Base-by-base conservation (phyloP, 371 early-diverging fungal genomes). In the Nematocida sp. region DNA sequence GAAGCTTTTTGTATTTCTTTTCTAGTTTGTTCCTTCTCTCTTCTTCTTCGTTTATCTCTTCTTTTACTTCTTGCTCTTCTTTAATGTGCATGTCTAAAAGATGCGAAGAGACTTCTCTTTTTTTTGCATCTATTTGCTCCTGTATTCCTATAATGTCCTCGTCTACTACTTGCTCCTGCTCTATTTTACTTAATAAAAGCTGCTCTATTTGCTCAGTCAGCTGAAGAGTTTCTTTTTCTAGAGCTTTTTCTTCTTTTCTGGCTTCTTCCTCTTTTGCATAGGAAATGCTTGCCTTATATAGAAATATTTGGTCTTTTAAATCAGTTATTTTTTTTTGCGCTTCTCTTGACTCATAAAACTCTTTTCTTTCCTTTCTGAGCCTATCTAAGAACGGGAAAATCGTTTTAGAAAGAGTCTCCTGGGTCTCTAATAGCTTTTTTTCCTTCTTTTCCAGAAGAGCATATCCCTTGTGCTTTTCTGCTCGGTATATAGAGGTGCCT, bases 221-320 rank as follows among this genome's bases (percentile, higher is more conserved):
- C 9, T 66, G 33, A 25, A 11, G 26, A 11, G 51, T 13, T 18
- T 33, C 28, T 18, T 53, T 26, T 45, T 68, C 57, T 20, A 77
- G 28, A 11, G 60, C 54, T 35, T 53, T 30, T 9, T 57, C 32
- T 50, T 78, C 78, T 18, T 49, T 56, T 36, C 78, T 64, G 13
- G 50, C 28, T 38, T 79, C 60, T 53, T 67, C 61, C 35, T 87
- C 93, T 76, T 96, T 93, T 23, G 95, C 67, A 77, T 25, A 39
- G 13, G 18, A 32, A 4, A 63, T 11, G 4, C 38, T 47, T 5
- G 7, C 11, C 50, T 30, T n/a, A 0, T 49, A n/a, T 20, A 25
- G 32, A 25, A 18, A 11, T 4, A 61, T 28, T 2, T 16, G 11
- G 25, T 67, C 39, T 49, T 61, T 60, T 3, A 68, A 42, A 7